Percentiles rank a stretch among this genome's conserved stretches.
Evolutionary conservation across 1,284 basidiomycete species (phyloP).

Genomic region (Cutaneotrichosporon sp.): DNA sequence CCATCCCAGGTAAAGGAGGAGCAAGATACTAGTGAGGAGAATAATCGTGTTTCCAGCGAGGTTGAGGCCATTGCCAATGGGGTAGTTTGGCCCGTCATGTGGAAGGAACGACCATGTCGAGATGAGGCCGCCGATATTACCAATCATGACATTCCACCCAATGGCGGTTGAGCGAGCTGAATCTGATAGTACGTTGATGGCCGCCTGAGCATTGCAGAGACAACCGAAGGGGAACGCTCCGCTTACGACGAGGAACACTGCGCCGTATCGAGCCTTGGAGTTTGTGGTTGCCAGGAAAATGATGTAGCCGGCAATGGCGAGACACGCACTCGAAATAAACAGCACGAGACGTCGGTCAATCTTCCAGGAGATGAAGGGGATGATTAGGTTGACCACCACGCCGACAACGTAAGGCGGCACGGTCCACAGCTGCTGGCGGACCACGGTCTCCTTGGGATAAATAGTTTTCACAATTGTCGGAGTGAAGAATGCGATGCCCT

Average conservation of each 20-base stretch:
- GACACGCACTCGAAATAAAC: conserved; percentile 26
- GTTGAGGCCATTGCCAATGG: conserved; percentile 20
- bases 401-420: conserved; percentile 44
- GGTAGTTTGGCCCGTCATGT: conserved; percentile 19
- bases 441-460: conserved; percentile 22
- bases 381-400: conserved; percentile 25
- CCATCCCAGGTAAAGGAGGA: conserved; percentile 6
- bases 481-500: conserved; percentile 41
- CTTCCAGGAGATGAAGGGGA: conserved; percentile 39
- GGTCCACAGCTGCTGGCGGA: conserved; percentile 38
- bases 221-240: conserved; percentile 16
- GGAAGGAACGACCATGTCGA: conserved; percentile 14
- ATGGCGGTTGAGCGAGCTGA: conserved; percentile 11
- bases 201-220: conserved; percentile 10
- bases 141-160: conserved; percentile 10
- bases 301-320: conserved; percentile 40
- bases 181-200: conserved; percentile 14
- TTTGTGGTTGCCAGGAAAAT: conserved; percentile 26
- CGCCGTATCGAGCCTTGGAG: conserved; percentile 9
- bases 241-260: conserved; percentile 12
- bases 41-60: conserved; percentile 9
- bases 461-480: conserved; percentile 40
- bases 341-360: conserved; percentile 31
- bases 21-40: conserved; percentile 8
- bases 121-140: conserved; percentile 19